A percentile compares a stretch with the other conserved stretches of the same genome.
Conservation (phyloP, 2,329 filamentous ascomycete genomes). For the Alternaria dauci region DNA sequence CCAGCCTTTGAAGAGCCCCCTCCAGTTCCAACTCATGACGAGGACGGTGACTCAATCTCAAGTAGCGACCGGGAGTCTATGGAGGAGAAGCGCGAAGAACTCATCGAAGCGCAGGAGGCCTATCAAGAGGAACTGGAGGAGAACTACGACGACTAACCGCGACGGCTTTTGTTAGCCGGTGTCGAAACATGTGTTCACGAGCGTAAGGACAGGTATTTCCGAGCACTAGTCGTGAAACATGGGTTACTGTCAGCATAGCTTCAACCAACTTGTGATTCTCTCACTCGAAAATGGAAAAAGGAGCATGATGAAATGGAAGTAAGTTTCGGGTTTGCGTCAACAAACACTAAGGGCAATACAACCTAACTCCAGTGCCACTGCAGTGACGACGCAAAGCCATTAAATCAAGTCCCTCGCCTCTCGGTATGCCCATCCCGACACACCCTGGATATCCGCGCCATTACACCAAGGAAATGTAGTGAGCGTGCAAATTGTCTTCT, state of each 20-base stretch:
- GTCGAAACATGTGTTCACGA: not conserved
- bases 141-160: constrained; percentile 34
- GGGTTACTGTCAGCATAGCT: constrained; percentile 17
- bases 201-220: constrained; percentile 5
- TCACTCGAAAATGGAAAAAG: constrained; percentile 6
- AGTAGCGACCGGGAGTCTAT: constrained; percentile 52
- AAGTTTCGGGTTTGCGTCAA: not conserved
- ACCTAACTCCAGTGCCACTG: not conserved
- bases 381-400: not conserved
- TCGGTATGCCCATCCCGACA: not conserved
- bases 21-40: constrained; percentile 53
- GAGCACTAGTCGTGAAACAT: not conserved
- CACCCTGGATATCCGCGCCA: not conserved
- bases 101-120: constrained; percentile 63
- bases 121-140: constrained; percentile 59
- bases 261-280: constrained; percentile 17
- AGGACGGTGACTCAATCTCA: constrained; percentile 52
- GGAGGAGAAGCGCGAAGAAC: constrained; percentile 63
- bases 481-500: not conserved
- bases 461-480: not conserved
- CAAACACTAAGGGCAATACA: not conserved
- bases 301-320: not conserved
- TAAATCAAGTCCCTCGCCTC: not conserved
- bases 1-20: constrained; percentile 38
- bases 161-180: not conserved